Evolutionary conservation across 768 basidiomycete genomes (phyloP).

Genomic region (Russula vinacea): DNA sequence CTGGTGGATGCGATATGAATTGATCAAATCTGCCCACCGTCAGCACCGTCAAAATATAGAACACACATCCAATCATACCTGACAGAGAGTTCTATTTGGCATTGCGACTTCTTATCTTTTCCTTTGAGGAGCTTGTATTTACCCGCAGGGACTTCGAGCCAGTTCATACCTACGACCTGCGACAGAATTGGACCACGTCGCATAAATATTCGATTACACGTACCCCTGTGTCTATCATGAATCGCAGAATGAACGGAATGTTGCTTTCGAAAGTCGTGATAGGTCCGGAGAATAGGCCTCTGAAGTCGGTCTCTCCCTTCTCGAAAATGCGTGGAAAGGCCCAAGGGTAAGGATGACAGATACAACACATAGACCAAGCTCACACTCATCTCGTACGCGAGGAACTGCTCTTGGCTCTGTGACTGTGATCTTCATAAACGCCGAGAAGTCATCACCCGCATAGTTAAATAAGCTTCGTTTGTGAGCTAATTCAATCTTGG

Average conservation of each 20-base stretch:
- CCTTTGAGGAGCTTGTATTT: conserved; percentile 65
- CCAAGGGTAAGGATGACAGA: conserved; percentile 17
- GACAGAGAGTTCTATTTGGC: conserved; percentile 84
- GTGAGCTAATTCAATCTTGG: conserved; percentile 54
- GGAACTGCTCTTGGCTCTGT: conserved; percentile 72
- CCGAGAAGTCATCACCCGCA: conserved; percentile 68
- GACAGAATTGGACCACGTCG: background rate
- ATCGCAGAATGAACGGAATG: conserved; percentile 83
- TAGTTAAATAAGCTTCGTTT: conserved; percentile 87
- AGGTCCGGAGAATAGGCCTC: conserved; percentile 45
- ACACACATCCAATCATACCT: conserved; percentile 45
- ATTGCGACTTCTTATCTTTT: conserved; percentile 65
- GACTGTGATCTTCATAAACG: conserved; percentile 84
- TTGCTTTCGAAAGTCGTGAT: conserved; percentile 90
- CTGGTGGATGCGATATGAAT: conserved; percentile 88
- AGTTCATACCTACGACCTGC: conserved; percentile 97
- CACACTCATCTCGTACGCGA: conserved; percentile 84
- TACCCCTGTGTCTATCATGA: conserved; percentile 98
- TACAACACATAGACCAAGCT: conserved; percentile 31
- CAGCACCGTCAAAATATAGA: background rate
- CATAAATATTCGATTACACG: background rate
- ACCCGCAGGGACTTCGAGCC: conserved; percentile 89
- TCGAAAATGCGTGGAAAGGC: conserved; percentile 48
- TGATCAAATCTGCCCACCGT: conserved; percentile 59
- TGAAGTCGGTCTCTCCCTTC: conserved; percentile 50